phyloP scores from a whole-genome alignment of 306 rosid species.

The Trichosanthes cucumerina region DNA sequence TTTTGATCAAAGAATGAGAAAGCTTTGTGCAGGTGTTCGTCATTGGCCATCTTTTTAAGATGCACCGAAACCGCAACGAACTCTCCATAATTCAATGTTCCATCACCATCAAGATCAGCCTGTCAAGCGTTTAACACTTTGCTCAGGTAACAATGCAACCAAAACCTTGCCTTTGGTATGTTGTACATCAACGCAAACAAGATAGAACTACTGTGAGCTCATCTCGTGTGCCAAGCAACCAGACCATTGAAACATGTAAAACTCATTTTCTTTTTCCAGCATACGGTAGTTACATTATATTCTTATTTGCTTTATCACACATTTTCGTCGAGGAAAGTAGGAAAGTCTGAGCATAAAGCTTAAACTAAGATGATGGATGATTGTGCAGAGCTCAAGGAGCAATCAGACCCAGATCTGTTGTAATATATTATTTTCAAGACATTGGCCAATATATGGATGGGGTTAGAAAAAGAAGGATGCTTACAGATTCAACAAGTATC shows the following conservation, averaged over 20 bases:
- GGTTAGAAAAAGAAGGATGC: constrained; percentile 4
- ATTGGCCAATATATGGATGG: not conserved
- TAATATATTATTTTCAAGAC: not conserved
- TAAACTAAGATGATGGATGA: not conserved
- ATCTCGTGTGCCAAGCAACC: not conserved
- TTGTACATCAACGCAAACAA: not conserved
- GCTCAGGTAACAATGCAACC: not conserved
- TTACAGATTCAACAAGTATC: constrained; percentile 46
- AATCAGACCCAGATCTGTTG: not conserved
- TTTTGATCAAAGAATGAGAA: constrained; percentile 65
- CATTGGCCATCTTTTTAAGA: constrained; percentile 65
- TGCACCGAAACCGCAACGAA: constrained; percentile 74
- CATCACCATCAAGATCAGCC: constrained; percentile 81
- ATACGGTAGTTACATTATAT: not conserved
- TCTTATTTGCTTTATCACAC: not conserved
- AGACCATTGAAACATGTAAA: not conserved
- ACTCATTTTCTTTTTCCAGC: not conserved
- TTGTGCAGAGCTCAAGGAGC: not conserved
- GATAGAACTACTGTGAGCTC: not conserved
- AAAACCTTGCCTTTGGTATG: not conserved
- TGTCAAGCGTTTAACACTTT: constrained; percentile 13
- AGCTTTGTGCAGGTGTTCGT: constrained; percentile 81
- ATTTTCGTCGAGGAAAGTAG: not conserved
- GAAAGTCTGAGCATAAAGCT: not conserved
- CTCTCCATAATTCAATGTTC: constrained; percentile 72